Evolutionary conservation across 1,139 yeast species (phyloP).

Genomic region (Suhomyces guaymorum): DNA sequence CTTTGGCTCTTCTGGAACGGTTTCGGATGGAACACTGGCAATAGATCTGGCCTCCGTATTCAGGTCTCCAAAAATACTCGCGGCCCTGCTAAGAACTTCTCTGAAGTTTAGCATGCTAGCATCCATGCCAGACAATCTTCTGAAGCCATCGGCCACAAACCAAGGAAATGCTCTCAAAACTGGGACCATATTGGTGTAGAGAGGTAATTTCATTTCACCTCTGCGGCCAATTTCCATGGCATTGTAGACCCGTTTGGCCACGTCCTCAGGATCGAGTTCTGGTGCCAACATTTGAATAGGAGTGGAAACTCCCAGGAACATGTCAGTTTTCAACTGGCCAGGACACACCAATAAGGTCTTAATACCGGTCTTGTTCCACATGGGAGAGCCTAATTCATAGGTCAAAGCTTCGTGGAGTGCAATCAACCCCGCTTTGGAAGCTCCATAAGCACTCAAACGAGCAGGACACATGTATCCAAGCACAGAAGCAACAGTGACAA

Average conservation of each 20-base stretch:
- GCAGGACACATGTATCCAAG: slow-evolving; percentile 87
- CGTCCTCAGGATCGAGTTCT: slow-evolving; percentile 63
- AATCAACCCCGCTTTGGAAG: slow-evolving; percentile 82
- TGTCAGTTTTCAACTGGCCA: slow-evolving; percentile 74
- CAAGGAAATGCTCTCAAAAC: slow-evolving; percentile 70
- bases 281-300: slow-evolving; percentile 82
- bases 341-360: slow-evolving; percentile 80
- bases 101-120: slow-evolving; percentile 47
- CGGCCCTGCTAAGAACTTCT: not conserved
- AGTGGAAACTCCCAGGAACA: slow-evolving; percentile 71
- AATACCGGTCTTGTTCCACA: slow-evolving; percentile 51
- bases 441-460: slow-evolving; percentile 78
- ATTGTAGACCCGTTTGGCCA: slow-evolving; percentile 59
- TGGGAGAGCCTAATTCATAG: slow-evolving; percentile 63
- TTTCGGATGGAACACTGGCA: no score
- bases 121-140: slow-evolving; percentile 66
- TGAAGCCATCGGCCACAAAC: slow-evolving; percentile 58
- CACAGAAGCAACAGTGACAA: slow-evolving; percentile 80
- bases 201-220: slow-evolving; percentile 72
- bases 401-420: slow-evolving; percentile 83
- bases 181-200: slow-evolving; percentile 74
- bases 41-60: no score
- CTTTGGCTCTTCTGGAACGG: no score
- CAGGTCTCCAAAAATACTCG: not conserved
- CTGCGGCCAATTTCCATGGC: slow-evolving; percentile 61